Percentiles rank a stretch among this genome's conserved stretches.
These are phyloP conservation scores for Boletus rubescentipes DNA, from an alignment of 768 basidiomycete species.

Conservation along the genomic window DNA sequence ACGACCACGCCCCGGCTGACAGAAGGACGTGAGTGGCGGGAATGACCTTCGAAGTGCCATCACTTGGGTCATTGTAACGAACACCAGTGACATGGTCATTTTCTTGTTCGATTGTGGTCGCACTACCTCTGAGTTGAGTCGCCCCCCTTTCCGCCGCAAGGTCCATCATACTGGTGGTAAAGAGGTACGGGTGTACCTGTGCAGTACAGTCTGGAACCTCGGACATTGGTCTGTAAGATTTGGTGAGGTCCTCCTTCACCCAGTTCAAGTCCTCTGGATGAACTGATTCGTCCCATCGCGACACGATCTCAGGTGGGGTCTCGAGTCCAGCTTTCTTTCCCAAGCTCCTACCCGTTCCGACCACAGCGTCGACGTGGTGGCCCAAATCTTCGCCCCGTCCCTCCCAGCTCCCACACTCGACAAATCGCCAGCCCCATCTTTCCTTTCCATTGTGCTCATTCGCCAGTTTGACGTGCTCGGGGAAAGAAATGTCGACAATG, in stretches of 20 bases:
- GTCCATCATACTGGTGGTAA: conserved; percentile 70
- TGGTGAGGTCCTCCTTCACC: conserved; percentile 58
- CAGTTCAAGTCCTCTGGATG: conserved; percentile 54
- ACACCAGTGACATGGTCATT: conserved; percentile 49
- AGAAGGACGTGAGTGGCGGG: conserved; percentile 70
- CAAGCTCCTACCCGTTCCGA: conserved; percentile 40
- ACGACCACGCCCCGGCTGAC: conserved; percentile 87
- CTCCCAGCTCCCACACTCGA: conserved; percentile 72
- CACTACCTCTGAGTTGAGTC: conserved; percentile 46
- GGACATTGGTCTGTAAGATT: conserved; percentile 58
- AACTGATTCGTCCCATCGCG: conserved; percentile 30
- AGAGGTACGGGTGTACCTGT: conserved; percentile 75
- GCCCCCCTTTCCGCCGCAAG: conserved; percentile 59
- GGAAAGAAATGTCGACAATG: conserved; percentile 61
- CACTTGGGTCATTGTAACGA: conserved; percentile 30
- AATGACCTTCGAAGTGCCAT: conserved; percentile 34
- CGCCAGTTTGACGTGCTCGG: conserved; percentile 74
- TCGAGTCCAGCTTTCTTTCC: conserved; percentile 55
- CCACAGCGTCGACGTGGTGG: conserved; percentile 19
- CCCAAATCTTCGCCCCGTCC: conserved; percentile 49
- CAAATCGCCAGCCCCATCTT: conserved; percentile 83
- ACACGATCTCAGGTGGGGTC: background rate
- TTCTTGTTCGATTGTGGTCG: conserved; percentile 44
- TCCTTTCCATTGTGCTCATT: conserved; percentile 63
- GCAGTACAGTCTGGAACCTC: conserved; percentile 51